These are phyloP conservation scores for Xylariaceae sp. DNA, from an alignment of 2,329 filamentous ascomycete genomes.

Conservation along the genomic window DNA sequence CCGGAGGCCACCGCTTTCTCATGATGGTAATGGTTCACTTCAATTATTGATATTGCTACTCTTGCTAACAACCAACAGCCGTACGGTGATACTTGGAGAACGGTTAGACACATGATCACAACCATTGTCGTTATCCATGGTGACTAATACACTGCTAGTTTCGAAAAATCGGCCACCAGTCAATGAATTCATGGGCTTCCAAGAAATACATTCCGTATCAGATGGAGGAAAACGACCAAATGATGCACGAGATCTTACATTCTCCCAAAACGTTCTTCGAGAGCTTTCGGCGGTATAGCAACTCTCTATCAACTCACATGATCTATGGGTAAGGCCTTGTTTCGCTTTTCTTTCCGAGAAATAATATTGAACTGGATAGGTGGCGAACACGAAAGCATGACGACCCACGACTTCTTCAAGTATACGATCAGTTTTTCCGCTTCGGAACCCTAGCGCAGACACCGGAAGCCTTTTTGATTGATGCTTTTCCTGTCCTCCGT, in stretches of 20 bases:
- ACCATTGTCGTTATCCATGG: background rate
- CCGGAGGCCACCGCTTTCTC: slow-evolving; percentile 4
- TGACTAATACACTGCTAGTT: background rate
- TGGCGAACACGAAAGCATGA: background rate
- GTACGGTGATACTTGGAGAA: background rate
- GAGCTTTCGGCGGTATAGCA: slow-evolving; percentile 7
- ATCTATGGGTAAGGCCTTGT: slow-evolving; percentile 8
- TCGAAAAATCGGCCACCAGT: slow-evolving; percentile 4
- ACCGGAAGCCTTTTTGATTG: background rate
- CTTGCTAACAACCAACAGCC: background rate
- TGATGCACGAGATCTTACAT: slow-evolving; percentile 1
- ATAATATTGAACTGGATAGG: too few relatives aligned
- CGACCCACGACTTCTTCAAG: slow-evolving; percentile 6
- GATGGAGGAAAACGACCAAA: slow-evolving; percentile 1
- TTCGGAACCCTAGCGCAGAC: slow-evolving; percentile 6
- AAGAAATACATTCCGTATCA: slow-evolving; percentile 6
- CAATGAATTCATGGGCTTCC: slow-evolving; percentile 1
- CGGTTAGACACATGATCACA: background rate
- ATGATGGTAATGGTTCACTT: slow-evolving; percentile 1
- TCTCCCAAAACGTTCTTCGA: slow-evolving; percentile 4
- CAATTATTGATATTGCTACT: background rate
- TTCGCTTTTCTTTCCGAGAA: too few relatives aligned
- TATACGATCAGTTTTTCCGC: slow-evolving; percentile 3
- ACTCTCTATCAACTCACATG: slow-evolving; percentile 5
- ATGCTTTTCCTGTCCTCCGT: slow-evolving; percentile 3